Evolutionary conservation across 768 basidiomycete species (phyloP).

Genomic region (Calocera cornea): DNA sequence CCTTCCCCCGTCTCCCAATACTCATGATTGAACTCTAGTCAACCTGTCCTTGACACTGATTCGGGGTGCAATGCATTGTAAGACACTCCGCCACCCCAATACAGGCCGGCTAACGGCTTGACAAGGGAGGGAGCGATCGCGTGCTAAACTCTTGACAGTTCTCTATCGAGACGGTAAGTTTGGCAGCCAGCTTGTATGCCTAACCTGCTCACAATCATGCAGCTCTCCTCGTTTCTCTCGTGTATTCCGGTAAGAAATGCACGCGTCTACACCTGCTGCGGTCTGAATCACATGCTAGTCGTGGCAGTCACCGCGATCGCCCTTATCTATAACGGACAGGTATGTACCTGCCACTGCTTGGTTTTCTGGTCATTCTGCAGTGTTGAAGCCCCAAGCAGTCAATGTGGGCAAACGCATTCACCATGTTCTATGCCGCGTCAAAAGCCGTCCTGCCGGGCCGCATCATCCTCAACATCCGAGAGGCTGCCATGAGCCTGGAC

Average conservation of each 20-base stretch:
- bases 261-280: too few species aligned
- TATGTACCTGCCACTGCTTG: too few species aligned
- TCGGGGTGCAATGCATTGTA: not conserved
- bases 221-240: too few species aligned
- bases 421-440: too few species aligned
- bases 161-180: not conserved
- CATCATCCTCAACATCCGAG: not conserved
- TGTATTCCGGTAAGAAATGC: too few species aligned
- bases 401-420: too few species aligned
- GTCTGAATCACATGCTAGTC: too few species aligned
- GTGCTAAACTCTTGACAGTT: not conserved
- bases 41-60: not conserved
- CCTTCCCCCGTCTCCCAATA: not conserved
- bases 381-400: too few species aligned
- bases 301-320: too few species aligned
- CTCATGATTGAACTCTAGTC: not conserved
- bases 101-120: not conserved
- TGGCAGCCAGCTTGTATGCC: not conserved
- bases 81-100: not conserved
- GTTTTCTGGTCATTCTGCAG: too few species aligned
- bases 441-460: not conserved
- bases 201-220: not conserved
- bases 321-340: too few species aligned
- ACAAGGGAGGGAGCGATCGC: not conserved
- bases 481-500: not conserved